Evolutionary conservation across 2,329 filamentous ascomycete species (phyloP).

Genomic region (Sclerotinia subarctica): DNA sequence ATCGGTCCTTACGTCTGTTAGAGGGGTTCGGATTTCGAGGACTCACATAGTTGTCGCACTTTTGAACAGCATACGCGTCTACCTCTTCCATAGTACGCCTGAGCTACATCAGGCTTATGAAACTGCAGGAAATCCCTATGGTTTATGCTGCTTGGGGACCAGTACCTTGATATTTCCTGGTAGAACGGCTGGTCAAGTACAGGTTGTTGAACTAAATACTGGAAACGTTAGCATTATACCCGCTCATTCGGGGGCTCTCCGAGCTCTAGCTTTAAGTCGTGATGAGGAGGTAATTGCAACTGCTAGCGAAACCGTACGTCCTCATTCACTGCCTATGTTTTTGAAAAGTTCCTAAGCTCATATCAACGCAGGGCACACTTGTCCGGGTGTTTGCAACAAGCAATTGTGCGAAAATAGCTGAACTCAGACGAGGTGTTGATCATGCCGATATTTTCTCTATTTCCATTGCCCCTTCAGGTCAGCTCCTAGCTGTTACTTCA

Average conservation of each 20-base stretch:
- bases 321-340: neutral
- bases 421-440: conserved; percentile 86
- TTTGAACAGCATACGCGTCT: conserved; percentile 77
- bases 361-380: conserved; percentile 66
- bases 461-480: conserved; percentile 78
- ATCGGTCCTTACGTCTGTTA: conserved; percentile 74
- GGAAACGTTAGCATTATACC: conserved; percentile 90
- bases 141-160: conserved; percentile 73
- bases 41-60: conserved; percentile 77
- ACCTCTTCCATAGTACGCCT: conserved; percentile 71
- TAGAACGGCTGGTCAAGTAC: conserved; percentile 82
- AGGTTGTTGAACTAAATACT: conserved; percentile 74
- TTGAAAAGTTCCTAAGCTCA: conserved; percentile 13
- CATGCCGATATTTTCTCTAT: conserved; percentile 83
- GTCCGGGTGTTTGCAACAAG: conserved; percentile 80
- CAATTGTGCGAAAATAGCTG: conserved; percentile 76
- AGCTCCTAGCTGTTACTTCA: conserved; percentile 83
- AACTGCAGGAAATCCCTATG: conserved; percentile 79
- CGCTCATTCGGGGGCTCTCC: conserved; percentile 76
- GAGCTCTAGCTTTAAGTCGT: conserved; percentile 73
- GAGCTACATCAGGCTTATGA: conserved; percentile 72
- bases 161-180: conserved; percentile 80
- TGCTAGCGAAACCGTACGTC: conserved; percentile 71
- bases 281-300: conserved; percentile 83
- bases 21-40: conserved; percentile 73